Base-by-base conservation (phyloP, 192 early-diverging fungal genomes). In the Phlyctochytrium planicorne region DNA sequence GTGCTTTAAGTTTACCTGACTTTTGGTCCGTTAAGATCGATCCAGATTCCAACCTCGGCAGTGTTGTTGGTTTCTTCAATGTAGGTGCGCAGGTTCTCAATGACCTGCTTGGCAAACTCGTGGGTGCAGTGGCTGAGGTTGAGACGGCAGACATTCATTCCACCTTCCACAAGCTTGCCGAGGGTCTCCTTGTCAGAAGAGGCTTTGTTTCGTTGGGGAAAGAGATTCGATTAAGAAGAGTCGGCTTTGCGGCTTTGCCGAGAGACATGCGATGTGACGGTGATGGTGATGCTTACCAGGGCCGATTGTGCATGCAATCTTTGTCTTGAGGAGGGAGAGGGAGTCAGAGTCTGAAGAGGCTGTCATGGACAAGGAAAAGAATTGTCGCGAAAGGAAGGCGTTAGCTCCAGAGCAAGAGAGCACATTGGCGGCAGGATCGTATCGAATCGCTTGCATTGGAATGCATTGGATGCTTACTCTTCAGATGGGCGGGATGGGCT, bases 21-120 rank as follows among this genome's bases (percentile, higher is more conserved):
- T 78, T 87, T 87, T 27, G 84, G 84, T 2, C 84, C 84, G 63
- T 87, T 87, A 66, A 83, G 78, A 62, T 87, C 84, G 37, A 87
- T 34, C 84, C 81, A 83, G 34, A 84, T 77, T 16, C 75, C 84
- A 34, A 87, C 81, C 36, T 84, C 69, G 2, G 78, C 77, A 14
- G 73, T 71, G 56, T 27, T 63, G 24, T 71, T 33, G 12, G 65
- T 64, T 52, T 78, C 78, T 16, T 65, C 59, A 56, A 80, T 67
- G 62, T 74, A 75, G 14, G 34, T 31, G 2, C 82, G 66, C 14
- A 87, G 63, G 57, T 80, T 68, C n/a, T 34, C 40, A 53, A 87
- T 83, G 61, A 84, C 76, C 27, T 82, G 37, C 34, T 55, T 36
- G 40, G 82, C 84, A 60, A 78, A 78, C 47, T 84, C 84, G n/a